A percentile compares a stretch with the other conserved stretches of the same genome.
phyloP scores from a whole-genome alignment of 495 filamentous ascomycete genomes.

The Neurospora pannonica region DNA sequence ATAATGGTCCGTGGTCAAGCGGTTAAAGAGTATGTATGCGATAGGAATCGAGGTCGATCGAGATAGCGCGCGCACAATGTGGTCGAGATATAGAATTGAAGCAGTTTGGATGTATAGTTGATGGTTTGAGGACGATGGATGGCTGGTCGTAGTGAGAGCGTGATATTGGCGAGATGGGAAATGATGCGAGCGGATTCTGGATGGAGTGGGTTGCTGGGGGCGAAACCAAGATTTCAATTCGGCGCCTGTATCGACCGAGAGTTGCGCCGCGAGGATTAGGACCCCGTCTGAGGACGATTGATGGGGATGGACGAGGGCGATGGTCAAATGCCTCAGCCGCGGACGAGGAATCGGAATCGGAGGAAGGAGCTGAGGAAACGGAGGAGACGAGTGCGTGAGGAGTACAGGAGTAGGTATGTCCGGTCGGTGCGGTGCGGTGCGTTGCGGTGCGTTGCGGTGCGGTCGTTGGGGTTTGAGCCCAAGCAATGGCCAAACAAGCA shows the following conservation, averaged over 20 bases:
- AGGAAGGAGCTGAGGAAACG: not conserved
- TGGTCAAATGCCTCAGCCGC: constrained; percentile 27
- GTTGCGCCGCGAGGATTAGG: not conserved
- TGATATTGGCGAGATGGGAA: not conserved
- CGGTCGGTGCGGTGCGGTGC: constrained; percentile 1
- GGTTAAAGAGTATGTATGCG: not conserved
- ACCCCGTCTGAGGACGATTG: constrained; percentile 2
- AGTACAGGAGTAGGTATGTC: not conserved
- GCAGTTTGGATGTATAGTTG: not conserved
- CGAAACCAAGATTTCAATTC: not conserved
- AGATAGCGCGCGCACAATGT: not conserved
- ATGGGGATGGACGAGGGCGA: constrained; percentile 8
- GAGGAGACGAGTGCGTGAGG: not conserved
- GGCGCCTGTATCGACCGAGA: not conserved
- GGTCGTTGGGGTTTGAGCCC: not conserved
- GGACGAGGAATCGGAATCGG: constrained; percentile 2
- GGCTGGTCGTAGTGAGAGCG: not conserved
- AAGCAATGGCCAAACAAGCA: not conserved
- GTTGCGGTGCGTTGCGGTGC: not conserved
- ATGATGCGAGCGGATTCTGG: not conserved
- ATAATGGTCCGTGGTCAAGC: not conserved
- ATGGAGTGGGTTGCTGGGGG: not conserved
- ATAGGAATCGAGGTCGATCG: not conserved
- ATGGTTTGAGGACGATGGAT: not conserved
- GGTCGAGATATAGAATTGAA: not conserved